Conservation (phyloP, 768 basidiomycete genomes). For the Russula virescens region DNA sequence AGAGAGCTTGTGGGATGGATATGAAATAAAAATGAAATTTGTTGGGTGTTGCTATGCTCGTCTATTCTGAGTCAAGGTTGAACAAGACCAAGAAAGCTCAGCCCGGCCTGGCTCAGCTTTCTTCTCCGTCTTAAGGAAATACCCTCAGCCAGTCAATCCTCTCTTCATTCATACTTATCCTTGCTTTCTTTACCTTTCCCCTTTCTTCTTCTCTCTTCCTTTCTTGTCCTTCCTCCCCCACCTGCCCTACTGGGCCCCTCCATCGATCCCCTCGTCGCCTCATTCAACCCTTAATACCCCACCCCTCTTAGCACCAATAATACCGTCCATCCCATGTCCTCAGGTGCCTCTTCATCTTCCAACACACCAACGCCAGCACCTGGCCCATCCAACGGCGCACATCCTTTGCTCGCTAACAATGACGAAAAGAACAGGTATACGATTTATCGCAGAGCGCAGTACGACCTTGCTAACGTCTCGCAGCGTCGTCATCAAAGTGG, state of each 20-base stretch:
- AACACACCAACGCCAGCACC: conserved; percentile 35
- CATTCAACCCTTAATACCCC: conserved; percentile 9
- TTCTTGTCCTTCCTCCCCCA: background rate
- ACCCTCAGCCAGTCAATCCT: background rate
- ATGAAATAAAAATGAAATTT: background rate
- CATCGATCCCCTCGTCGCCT: conserved; percentile 5
- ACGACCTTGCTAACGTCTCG: background rate
- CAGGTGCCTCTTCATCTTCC: conserved; percentile 40
- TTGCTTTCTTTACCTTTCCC: conserved; percentile 9
- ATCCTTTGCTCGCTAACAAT: conserved; percentile 49
- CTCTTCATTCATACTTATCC: background rate
- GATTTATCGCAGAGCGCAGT: background rate
- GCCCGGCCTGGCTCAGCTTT: background rate
- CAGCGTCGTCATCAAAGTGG: conserved; percentile 95
- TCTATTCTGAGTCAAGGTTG: conserved; percentile 3
- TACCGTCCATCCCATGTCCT: conserved; percentile 18
- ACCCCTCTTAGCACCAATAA: conserved; percentile 22
- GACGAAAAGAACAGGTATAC: conserved; percentile 70
- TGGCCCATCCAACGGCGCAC: conserved; percentile 50
- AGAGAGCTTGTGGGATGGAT: background rate
- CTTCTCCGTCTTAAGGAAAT: background rate
- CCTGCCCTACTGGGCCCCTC: conserved; percentile 2
- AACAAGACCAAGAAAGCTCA: background rate
- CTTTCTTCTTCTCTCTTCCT: conserved; percentile 7
- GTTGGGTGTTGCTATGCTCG: background rate